phyloP scores from a whole-genome alignment of 495 filamentous ascomycete genomes.

The Talaromyces proteolyticus region DNA sequence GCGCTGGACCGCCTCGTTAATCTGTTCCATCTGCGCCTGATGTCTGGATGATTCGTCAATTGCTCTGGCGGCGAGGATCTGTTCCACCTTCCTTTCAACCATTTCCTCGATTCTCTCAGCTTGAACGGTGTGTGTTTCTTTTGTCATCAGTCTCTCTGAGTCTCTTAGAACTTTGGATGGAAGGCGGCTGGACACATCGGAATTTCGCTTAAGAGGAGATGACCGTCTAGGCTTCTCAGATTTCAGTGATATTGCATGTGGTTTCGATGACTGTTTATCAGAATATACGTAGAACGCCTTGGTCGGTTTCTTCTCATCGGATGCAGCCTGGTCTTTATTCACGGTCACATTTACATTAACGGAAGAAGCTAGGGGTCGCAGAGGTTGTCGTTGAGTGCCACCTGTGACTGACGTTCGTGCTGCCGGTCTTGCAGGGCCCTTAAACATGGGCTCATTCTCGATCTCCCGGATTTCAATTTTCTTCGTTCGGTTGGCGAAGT shows the following conservation, averaged over 20 bases:
- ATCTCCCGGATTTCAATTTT: conserved; percentile 93
- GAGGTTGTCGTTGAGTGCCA: conserved; percentile 61
- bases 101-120: conserved; percentile 83
- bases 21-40: conserved; percentile 44
- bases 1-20: conserved; percentile 71
- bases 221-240: conserved; percentile 28
- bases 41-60: conserved; percentile 38
- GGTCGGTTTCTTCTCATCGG: conserved; percentile 56
- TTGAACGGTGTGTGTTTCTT: conserved; percentile 44
- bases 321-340: conserved; percentile 30
- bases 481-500: conserved; percentile 93
- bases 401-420: conserved; percentile 36
- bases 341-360: conserved; percentile 53
- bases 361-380: conserved; percentile 61
- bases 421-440: conserved; percentile 54
- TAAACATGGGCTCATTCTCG: conserved; percentile 86
- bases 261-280: conserved; percentile 52
- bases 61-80: conserved; percentile 70
- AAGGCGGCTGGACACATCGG: conserved; percentile 14
- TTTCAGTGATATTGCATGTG: conserved; percentile 30
- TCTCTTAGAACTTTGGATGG: conserved; percentile 20
- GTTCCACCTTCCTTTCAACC: conserved; percentile 84
- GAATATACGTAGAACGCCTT: conserved; percentile 82
- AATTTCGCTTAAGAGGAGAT: conserved; percentile 30
- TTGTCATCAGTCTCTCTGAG: not conserved